A percentile compares a stretch with the other conserved stretches of the same genome.
Evolutionary conservation across 257 asterid species (phyloP).

Genomic region (Coffea canephora): DNA sequence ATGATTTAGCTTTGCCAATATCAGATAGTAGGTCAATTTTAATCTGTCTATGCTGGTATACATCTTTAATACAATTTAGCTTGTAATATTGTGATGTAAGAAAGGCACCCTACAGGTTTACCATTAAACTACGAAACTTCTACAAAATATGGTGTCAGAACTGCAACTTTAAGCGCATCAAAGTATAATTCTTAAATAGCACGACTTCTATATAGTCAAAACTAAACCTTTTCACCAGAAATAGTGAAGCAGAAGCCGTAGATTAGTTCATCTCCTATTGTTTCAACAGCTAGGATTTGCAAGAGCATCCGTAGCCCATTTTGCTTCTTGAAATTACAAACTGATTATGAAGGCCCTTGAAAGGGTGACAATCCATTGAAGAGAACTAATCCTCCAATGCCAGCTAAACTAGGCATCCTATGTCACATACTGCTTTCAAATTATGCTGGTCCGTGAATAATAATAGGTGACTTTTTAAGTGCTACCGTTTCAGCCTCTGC

Average conservation of each 20-base stretch:
- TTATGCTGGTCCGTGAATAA: not conserved
- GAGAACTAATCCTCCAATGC: not conserved
- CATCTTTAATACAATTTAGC: no score
- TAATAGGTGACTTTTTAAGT: not conserved
- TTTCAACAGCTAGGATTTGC: not conserved
- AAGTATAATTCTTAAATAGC: not conserved
- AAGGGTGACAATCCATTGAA: not conserved
- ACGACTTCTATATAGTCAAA: not conserved
- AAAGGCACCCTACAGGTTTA: no score
- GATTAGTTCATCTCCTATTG: not conserved
- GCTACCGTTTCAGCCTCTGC: not conserved
- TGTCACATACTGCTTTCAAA: not conserved
- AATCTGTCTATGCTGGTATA: no score
- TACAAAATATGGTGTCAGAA: no score
- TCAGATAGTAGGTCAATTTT: no score
- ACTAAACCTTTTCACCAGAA: not conserved
- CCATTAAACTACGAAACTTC: no score
- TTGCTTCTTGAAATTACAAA: not conserved
- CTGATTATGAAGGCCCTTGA: not conserved
- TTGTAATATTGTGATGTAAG: no score
- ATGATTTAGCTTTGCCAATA: no score
- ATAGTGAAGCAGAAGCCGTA: not conserved
- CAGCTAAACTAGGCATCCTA: not conserved
- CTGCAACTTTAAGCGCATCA: no score
- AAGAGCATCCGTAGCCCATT: not conserved